Base-by-base conservation (phyloP, 768 basidiomycete species). In the Mycena indigotica region DNA sequence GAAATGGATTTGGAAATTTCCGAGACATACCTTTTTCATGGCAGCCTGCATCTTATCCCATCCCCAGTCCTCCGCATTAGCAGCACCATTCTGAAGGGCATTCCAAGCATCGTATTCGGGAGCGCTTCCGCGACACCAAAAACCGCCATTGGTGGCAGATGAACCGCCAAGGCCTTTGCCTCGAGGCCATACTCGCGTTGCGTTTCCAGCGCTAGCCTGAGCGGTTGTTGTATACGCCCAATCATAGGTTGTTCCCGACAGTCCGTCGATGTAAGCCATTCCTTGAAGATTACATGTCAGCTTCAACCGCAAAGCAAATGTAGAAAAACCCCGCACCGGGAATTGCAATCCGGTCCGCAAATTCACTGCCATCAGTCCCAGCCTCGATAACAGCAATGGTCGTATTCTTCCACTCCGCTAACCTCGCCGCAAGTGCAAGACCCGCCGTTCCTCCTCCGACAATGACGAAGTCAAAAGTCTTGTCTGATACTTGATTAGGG, bases 41-140 rank as follows among this genome's bases (percentile, higher is more conserved):
- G 61, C 64, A 8, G 52, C 35, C 50, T 68, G 70, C 62, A 73
- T 66, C 6, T 53, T 57, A n/a, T 68, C 52, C 72, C 72, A 74
- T 23, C 65, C 68, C 72, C 73, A 74, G n/a, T 65, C 57, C 6
- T 65, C 56, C 32, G 56, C 61, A 2, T 59, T 63, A 8, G 57
- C 28, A 23, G 30, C 35, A 12, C 53, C 53, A 24, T 59, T 57
- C 52, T 63, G 62, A 16, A 74, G 65, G 4, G 64, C 62, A 38
- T 57, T 49, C 66, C 65, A 69, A 1, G 69, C 62, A 44, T 72
- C 67, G 52, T 72, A 72, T 41, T 72, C 67, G 2, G 53, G 61
- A 1, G 53, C 28, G 32, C 61, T 55, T 1, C 67, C 70, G 1
- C 70, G 61, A 44, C 69, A 69, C 64, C 69, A 72, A 35, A 66